Evolutionary conservation across 257 asterid genomes (phyloP), one percentile per base, ranked within the genome.

Genomic region (Coffea canephora): DNA sequence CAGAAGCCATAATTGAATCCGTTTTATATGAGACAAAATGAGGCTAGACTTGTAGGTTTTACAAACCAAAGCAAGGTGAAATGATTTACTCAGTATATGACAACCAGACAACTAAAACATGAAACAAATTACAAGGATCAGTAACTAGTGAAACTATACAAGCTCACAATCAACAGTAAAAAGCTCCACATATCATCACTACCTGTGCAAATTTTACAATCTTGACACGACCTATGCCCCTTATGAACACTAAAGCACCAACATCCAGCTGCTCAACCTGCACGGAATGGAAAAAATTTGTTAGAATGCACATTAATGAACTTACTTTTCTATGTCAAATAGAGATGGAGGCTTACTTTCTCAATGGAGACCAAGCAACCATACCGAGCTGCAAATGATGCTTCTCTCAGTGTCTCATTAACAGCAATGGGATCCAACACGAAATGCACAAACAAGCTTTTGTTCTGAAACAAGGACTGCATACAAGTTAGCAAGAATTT

Each of bases 151-250:
- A 18, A 57, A 55, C 7, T 57, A 57, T 18, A 57, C 25, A 1
- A 57, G 12, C 43, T 39, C 3, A 39, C 43, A 39, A 39, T 39
- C 43, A n/a, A 57, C n/a, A 57, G 6, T 18, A 19, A 57, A 57
- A 4, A 19, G 64, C 64, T 4, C 64, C 9, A 9, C 65, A 6
- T 73, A 55, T 8, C 75, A 86, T 75, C 54, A 73, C 84, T 79
- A 85, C 98, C 91, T 90, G 93, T 80, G 77, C 84, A 75, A 94
- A 86, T 80, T 88, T 84, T 86, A 84, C 65, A 68, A 94, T 68
- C 79, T 91, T 86, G 46, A 92, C 96, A 64, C 95, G 96, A 50
- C 97, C 96, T 68, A 91, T 85, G 79, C 96, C 96, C 84, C 97
- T 90, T 81, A 90, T 90, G 45, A 84, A 85, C 77, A 94, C 93